phyloP scores from a whole-genome alignment of 2,329 filamentous ascomycete species.

The Arthrobotrys pseudoclavata region DNA sequence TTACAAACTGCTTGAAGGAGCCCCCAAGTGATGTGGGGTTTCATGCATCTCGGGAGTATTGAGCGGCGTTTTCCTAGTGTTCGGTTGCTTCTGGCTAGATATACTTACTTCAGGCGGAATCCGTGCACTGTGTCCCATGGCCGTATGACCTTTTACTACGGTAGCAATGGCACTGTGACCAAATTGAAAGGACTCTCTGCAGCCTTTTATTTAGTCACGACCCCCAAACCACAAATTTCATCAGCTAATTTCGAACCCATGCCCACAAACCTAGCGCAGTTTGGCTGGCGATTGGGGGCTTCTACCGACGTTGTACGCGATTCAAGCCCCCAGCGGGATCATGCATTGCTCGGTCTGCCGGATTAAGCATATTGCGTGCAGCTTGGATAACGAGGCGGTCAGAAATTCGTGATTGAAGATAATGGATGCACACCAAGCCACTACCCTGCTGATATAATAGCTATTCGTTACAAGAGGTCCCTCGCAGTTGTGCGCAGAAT shows the following conservation, averaged over 20 bases:
- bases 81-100: conserved; percentile 2
- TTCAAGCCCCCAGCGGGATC: conserved; percentile 6
- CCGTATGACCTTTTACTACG: not conserved
- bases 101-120: conserved; percentile 22
- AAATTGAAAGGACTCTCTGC: conserved; percentile 20
- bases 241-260: conserved; percentile 6
- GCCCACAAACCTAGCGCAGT: not conserved
- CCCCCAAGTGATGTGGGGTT: conserved; percentile 1
- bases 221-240: conserved; percentile 7
- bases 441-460: not conserved
- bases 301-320: not conserved
- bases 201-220: conserved; percentile 19
- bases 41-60: conserved; percentile 1
- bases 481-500: not conserved
- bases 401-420: not conserved
- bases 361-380: conserved; percentile 24
- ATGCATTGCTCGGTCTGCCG: conserved; percentile 1
- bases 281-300: conserved; percentile 1
- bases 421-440: not conserved
- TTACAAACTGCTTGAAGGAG: not conserved
- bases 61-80: conserved; percentile 14
- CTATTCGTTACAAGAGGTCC: too few relatives aligned
- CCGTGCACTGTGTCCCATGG: not conserved
- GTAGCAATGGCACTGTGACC: not conserved
- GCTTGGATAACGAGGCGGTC: not conserved